Evolutionary conservation across 1,139 yeast species (phyloP).

Genomic region (Debaryomyces psychrophilus): DNA sequence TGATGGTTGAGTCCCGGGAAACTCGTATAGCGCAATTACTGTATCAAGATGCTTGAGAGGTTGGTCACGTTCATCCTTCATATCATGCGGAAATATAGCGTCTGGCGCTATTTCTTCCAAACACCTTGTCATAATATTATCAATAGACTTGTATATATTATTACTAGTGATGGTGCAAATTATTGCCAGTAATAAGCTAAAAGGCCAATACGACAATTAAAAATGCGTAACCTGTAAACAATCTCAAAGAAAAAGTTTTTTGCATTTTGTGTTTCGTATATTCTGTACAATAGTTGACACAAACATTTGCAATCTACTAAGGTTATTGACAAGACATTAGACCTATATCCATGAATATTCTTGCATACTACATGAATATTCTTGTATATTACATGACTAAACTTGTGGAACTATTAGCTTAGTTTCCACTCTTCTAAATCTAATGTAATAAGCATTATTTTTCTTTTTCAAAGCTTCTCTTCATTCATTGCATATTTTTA

Average conservation of each 20-base stretch:
- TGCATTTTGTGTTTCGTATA: constrained; percentile 4
- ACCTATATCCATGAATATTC: too few species aligned
- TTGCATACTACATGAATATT: too few species aligned
- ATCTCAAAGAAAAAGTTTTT: neutral
- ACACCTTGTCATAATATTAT: constrained; percentile 17
- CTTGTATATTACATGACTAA: too few species aligned
- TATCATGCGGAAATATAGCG: constrained; percentile 35
- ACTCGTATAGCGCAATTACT: constrained; percentile 55
- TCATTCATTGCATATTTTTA: too few species aligned
- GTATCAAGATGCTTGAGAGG: constrained; percentile 49
- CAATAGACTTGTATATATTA: neutral
- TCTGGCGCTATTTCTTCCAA: constrained; percentile 48
- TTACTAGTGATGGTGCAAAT: neutral
- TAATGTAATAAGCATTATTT: too few species aligned
- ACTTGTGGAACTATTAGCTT: too few species aligned
- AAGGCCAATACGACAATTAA: neutral
- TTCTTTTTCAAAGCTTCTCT: too few species aligned
- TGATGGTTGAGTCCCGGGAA: constrained; percentile 50
- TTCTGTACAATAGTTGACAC: neutral
- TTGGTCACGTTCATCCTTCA: constrained; percentile 22
- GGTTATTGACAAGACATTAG: neutral
- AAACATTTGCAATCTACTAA: neutral
- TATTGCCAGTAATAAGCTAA: neutral
- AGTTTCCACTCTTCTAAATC: too few species aligned
- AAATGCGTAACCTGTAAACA: constrained; percentile 1